Base-by-base conservation (phyloP, 108 stramenopile genomes). In the Nitzschia putrida region DNA sequence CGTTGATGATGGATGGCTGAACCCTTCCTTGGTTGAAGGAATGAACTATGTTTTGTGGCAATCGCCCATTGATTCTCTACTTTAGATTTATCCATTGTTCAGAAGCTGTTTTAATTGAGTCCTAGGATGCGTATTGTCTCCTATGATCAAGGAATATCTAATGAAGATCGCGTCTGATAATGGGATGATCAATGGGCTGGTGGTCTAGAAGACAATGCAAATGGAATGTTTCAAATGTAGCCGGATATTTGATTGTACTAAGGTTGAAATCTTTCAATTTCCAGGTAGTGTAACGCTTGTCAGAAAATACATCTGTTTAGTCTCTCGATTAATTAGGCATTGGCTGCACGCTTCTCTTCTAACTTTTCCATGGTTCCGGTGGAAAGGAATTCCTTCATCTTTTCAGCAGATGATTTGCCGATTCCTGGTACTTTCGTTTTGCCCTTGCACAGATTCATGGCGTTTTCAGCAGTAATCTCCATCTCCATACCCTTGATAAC, bases 51-150 rank as follows among this genome's bases (percentile, higher is more conserved):
- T 4, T 34, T 4, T 34, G 1, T 34, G 29, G 29, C 29, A 4
- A 34, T 34, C 4, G 29, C 4, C 29, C 29, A 34, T n/a, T n/a
- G n/a, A n/a, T n/a, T n/a, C n/a, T n/a, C n/a, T n/a, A n/a, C n/a
- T n/a, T n/a, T n/a, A n/a, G n/a, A n/a, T n/a, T n/a, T n/a, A n/a
- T n/a, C n/a, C n/a, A n/a, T n/a, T n/a, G n/a, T n/a, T n/a, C n/a
- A 34, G 29, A 34, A 34, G 29, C 29, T 34, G 29, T 34, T n/a
- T n/a, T n/a, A n/a, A n/a, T n/a, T n/a, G 59, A 87, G 76, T 52
- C 91, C 93, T 12, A 94, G 91, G 88, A 88, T 94, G 78, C 83
- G 93, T 22, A 94, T 94, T 72, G 89, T 94, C 51, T 88, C 90
- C 25, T 88, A 85, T 39, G 47, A 29, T 20, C 22, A 7, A 37